Base-by-base conservation (phyloP, 305 asterid species). In the Fraxinus nigra region DNA sequence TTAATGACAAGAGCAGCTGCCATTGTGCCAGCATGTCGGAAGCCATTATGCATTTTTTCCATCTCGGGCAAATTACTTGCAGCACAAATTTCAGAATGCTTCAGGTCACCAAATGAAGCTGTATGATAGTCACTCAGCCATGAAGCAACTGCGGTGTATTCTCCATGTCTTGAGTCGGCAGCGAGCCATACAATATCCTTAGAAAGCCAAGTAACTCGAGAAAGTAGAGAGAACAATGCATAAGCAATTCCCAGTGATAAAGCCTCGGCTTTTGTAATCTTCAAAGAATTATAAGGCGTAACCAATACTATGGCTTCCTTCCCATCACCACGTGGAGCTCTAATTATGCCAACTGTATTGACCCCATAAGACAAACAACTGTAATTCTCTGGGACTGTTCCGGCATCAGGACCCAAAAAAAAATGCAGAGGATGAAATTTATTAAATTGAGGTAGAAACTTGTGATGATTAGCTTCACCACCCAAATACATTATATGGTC, bases 151-250 rank as follows among this genome's bases (percentile, higher is more conserved):
- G 97, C 93, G 77, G 90, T 84, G 89, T 94, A 92, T 83, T 96
- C 98, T 84, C 97, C 98, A 54, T 92, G 90, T 82, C 88, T 92
- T 65, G 98, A 88, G 86, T 96, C 99, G 51, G 97, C 93, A 81
- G 98, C 98, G 69, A 96, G 92, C 99, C 99, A 96, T 84, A 96
- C 87, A 61, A 96, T 88, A 91, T 96, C 99, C 83, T 94, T 94
- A 81, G 99, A 97, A 75, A 96, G 92, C 99, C 99, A 96, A 80
- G 92, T 93, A 74, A 94, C 99, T 87, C 88, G 91, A 67, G 93
- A 84, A 38, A 96, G 97, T 77, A 96, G 88, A 85, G 97, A 93
- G 89, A 96, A 90, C 78, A 94, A 91, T 0, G 98, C 88, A 87
- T 94, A 90, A 24, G 90, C 98, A 48, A 92, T 88, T 79, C 98